Conservation (phyloP, 352 stramenopile species). For the Phytophthora brassicae region DNA sequence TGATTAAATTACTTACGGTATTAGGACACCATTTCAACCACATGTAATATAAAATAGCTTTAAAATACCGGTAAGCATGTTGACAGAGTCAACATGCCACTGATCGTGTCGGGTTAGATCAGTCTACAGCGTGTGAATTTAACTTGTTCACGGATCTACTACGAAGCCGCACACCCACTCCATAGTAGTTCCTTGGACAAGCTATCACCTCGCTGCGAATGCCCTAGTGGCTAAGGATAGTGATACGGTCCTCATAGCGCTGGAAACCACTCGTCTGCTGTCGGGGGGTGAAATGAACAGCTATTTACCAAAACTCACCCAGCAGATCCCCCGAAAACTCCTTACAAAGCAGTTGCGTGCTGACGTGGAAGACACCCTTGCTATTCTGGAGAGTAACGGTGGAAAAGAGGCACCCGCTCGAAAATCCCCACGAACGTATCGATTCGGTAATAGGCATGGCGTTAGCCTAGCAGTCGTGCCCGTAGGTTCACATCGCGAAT, state of each 20-base stretch:
- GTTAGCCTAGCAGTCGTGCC: background rate
- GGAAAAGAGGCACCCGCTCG: slow-evolving; percentile 63
- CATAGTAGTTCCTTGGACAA: slow-evolving; percentile 63
- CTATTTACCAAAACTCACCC: slow-evolving; percentile 70
- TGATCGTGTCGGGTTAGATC: too few species aligned
- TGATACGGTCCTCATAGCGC: slow-evolving; percentile 67
- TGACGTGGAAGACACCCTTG: slow-evolving; percentile 65
- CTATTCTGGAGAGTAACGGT: slow-evolving; percentile 67
- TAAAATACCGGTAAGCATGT: too few species aligned
- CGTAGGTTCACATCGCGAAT: background rate
- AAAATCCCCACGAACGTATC: slow-evolving; percentile 83
- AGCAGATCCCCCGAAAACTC: slow-evolving; percentile 79
- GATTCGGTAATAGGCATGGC: slow-evolving; percentile 44
- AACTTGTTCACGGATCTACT: too few species aligned
- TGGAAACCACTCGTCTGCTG: slow-evolving; percentile 66
- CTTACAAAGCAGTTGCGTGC: slow-evolving; percentile 55
- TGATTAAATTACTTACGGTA: too few species aligned
- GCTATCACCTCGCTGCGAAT: slow-evolving; percentile 58
- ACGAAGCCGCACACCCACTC: too few species aligned
- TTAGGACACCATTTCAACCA: too few species aligned
- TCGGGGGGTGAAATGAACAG: slow-evolving; percentile 77
- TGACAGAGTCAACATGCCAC: too few species aligned
- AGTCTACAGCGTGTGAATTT: too few species aligned
- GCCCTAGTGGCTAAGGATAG: slow-evolving; percentile 75
- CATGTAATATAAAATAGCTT: too few species aligned